These are phyloP conservation scores for Phytophthora hybrid DNA, from an alignment of 352 stramenopile genomes.

Conservation along the genomic window DNA sequence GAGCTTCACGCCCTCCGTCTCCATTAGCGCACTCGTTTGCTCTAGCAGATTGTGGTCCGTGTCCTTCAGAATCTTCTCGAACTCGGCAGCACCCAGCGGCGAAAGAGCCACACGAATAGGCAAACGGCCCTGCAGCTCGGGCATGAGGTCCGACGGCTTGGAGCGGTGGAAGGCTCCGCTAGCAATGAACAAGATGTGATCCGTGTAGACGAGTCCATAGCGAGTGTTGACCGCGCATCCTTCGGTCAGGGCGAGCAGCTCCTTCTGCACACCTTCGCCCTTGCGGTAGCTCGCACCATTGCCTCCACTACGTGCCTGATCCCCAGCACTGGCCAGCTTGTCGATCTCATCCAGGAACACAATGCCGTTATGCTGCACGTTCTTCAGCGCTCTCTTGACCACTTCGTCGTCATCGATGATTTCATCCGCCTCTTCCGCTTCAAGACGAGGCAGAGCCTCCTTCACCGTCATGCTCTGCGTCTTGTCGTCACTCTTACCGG, in stretches of 20 bases:
- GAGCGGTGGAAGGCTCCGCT: constrained; percentile 96
- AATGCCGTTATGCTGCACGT: constrained; percentile 98
- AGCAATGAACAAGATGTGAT: constrained; percentile 99
- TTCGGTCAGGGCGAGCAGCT: constrained; percentile 98
- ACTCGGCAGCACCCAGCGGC: constrained; percentile 96
- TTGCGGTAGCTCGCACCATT: constrained; percentile 89
- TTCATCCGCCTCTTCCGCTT: constrained; percentile 75
- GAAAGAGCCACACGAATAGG: constrained; percentile 98
- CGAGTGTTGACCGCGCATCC: constrained; percentile 96
- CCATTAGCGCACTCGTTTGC: constrained; percentile 97
- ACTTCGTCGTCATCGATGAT: constrained; percentile 85
- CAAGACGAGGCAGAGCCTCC: constrained; percentile 73
- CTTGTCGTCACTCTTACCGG: constrained; percentile 39
- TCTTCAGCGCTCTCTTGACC: constrained; percentile 76
- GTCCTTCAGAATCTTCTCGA: constrained; percentile 98
- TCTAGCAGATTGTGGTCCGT: constrained; percentile 95
- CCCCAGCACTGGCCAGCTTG: constrained; percentile 94
- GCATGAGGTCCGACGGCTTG: constrained; percentile 98
- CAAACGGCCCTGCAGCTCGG: constrained; percentile 97
- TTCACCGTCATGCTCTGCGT: constrained; percentile 75
- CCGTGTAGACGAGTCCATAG: constrained; percentile 95
- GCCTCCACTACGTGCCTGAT: constrained; percentile 78
- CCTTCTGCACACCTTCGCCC: constrained; percentile 98
- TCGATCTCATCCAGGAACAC: constrained; percentile 99
- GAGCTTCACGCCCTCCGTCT: constrained; percentile 95